Conservation (phyloP, 225 moss, liverwort and hornwort genomes). For the Rhytidiadelphus loreus region DNA sequence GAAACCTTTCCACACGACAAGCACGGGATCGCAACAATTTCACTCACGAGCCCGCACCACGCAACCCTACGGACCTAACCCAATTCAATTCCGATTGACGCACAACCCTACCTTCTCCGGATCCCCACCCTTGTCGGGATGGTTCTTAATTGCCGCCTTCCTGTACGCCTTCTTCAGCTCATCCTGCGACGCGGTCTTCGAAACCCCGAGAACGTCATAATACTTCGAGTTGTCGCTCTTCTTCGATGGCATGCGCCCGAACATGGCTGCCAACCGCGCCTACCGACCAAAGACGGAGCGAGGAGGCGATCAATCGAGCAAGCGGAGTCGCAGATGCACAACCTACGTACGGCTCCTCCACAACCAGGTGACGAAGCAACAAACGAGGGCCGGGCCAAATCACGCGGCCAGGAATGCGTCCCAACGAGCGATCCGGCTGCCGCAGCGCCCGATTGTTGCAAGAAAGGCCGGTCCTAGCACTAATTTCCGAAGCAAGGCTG, state of each 20-base stretch:
- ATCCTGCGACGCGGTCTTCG: background rate
- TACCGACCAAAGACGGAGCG: background rate
- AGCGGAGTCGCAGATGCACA: background rate
- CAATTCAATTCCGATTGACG: background rate
- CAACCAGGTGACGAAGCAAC: background rate
- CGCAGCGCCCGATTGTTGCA: background rate
- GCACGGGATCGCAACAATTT: background rate
- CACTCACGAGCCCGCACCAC: background rate
- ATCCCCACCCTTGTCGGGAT: slow-evolving; percentile 92
- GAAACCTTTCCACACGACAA: background rate
- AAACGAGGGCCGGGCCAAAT: background rate
- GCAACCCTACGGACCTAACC: background rate
- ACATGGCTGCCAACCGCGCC: background rate
- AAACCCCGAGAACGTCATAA: background rate
- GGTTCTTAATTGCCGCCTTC: slow-evolving; percentile 92
- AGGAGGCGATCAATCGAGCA: background rate
- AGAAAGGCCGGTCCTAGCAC: background rate
- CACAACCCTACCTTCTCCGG: slow-evolving; percentile 64
- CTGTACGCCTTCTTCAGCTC: slow-evolving; percentile 12
- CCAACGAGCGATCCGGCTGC: background rate
- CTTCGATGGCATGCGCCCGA: slow-evolving; percentile 10
- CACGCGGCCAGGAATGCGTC: background rate
- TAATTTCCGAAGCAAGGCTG: background rate
- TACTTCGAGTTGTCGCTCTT: slow-evolving; percentile 9
- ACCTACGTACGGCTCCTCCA: background rate